Conservation (phyloP, 257 asterid genomes). For the Solanum bulbocastanum region DNA sequence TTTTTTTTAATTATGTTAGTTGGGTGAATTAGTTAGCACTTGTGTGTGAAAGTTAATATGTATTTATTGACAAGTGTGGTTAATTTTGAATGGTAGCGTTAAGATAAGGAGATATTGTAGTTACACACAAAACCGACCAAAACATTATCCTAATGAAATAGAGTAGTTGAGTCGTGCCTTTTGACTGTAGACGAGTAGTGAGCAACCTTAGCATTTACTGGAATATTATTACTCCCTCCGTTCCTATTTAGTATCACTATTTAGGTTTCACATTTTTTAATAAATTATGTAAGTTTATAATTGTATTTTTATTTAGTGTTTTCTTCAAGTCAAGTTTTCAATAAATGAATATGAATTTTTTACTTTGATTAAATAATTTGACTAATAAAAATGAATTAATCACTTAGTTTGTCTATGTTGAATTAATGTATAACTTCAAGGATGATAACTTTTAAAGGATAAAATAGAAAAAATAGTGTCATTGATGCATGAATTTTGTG, state of each 20-base stretch:
- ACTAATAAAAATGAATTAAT: no score
- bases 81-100: not conserved
- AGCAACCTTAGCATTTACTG: not conserved
- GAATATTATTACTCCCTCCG: not conserved
- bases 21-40: not conserved
- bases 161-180: not conserved
- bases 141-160: not conserved
- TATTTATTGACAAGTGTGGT: not conserved
- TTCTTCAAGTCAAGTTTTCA: no score
- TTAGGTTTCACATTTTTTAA: not conserved
- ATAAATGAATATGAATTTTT: no score
- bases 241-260: not conserved
- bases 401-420: not conserved
- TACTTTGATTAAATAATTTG: no score
- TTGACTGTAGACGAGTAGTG: not conserved
- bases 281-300: no score
- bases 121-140: not conserved
- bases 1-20: not conserved
- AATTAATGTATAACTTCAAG: not conserved
- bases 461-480: no score
- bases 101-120: not conserved
- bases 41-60: not conserved
- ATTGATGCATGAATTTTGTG: no score
- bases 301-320: fast-evolving
- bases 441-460: not conserved